These are phyloP conservation scores for Colletotrichum echinochloae DNA, from an alignment of 2,329 filamentous ascomycete genomes.

Conservation along the genomic window DNA sequence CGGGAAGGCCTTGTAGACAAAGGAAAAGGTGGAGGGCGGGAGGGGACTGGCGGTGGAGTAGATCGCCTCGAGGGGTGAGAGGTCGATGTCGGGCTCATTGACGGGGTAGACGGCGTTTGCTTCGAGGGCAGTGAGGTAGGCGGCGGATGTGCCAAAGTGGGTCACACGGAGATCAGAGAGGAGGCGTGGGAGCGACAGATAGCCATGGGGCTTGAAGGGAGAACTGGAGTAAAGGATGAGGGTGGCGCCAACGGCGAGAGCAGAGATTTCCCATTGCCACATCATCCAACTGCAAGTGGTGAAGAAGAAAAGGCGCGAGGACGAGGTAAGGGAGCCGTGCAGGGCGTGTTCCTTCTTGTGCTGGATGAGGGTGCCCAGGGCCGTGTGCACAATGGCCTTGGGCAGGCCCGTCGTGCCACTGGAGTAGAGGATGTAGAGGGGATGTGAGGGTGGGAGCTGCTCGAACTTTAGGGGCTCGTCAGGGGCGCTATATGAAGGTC, in stretches of 20 bases:
- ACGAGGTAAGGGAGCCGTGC: constrained; percentile 81
- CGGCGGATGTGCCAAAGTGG: constrained; percentile 94
- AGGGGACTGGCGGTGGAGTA: constrained; percentile 95
- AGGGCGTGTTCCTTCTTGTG: constrained; percentile 97
- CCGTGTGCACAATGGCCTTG: constrained; percentile 95
- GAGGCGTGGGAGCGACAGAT: constrained; percentile 84
- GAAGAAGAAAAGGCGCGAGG: constrained; percentile 88
- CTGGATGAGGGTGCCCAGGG: constrained; percentile 89
- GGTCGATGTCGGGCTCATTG: constrained; percentile 64
- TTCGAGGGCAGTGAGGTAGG: constrained; percentile 92
- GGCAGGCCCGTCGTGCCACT: constrained; percentile 89
- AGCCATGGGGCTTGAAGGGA: constrained; percentile 83
- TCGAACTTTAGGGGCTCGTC: constrained; percentile 71
- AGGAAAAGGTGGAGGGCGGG: constrained; percentile 91
- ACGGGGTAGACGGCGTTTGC: constrained; percentile 76
- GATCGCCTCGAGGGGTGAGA: constrained; percentile 80
- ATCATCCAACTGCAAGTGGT: constrained; percentile 99
- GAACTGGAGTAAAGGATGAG: constrained; percentile 93
- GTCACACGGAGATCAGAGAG: constrained; percentile 86
- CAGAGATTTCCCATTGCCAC: constrained; percentile 97
- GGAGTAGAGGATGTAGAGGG: constrained; percentile 93
- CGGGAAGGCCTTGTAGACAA: constrained; percentile 88
- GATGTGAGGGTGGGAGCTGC: constrained; percentile 85
- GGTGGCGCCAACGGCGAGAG: constrained; percentile 83
- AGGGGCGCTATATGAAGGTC: constrained; percentile 47